phyloP scores from a whole-genome alignment of 2,329 filamentous ascomycete genomes.

The Ascochyta pisi region DNA sequence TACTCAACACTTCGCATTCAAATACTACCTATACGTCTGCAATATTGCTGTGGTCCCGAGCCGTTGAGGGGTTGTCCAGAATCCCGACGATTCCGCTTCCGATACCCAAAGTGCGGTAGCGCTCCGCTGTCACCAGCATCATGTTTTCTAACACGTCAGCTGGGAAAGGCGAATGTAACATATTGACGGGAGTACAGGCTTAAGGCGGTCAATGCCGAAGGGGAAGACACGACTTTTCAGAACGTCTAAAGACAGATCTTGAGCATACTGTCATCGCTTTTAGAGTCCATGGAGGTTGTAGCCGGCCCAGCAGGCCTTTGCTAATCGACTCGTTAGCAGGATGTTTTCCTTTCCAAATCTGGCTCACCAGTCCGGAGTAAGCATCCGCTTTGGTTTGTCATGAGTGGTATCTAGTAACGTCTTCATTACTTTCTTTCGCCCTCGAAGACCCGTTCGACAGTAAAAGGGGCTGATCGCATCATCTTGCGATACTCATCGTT shows the following conservation, averaged over 20 bases:
- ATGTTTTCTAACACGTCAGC: not conserved
- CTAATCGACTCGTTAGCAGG: too few species aligned
- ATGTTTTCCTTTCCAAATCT: too few species aligned
- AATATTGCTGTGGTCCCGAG: not conserved
- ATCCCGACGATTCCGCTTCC: constrained; percentile 3
- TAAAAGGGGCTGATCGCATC: too few species aligned
- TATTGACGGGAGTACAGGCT: not conserved
- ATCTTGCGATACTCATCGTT: too few species aligned
- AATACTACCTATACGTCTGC: too few species aligned
- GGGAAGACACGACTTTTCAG: not conserved
- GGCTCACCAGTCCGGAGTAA: too few species aligned
- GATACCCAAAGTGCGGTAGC: not conserved
- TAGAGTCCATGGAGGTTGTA: not conserved
- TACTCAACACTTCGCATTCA: too few species aligned
- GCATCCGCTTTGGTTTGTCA: too few species aligned
- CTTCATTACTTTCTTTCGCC: too few species aligned
- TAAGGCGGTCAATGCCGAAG: not conserved
- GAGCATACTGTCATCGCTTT: not conserved
- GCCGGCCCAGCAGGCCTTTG: not conserved
- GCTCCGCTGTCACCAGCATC: not conserved
- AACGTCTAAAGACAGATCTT: not conserved
- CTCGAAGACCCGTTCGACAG: too few species aligned
- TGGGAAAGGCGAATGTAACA: not conserved
- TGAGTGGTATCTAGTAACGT: too few species aligned
- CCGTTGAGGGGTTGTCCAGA: constrained; percentile 6